Evolutionary conservation across 257 asterid genomes (phyloP).

Genomic region (Nicotiana undulata): DNA sequence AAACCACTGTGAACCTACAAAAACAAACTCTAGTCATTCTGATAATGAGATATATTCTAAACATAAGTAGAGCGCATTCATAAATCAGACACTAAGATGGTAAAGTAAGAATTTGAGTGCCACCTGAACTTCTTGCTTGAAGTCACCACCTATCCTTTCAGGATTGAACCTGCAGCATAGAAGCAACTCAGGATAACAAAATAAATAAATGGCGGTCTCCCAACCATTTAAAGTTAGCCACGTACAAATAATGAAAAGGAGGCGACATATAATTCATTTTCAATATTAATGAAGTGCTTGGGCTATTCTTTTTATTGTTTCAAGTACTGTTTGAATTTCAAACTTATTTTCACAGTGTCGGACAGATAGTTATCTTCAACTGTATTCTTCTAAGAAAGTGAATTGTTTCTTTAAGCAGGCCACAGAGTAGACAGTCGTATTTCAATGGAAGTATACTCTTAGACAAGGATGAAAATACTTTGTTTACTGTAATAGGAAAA

Average conservation of each 20-base stretch:
- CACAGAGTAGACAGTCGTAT: not conserved
- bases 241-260: not conserved
- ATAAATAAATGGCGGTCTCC: not conserved
- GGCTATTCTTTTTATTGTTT: not conserved
- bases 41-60: not conserved
- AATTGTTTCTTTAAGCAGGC: not conserved
- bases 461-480: not conserved
- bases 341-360: not conserved
- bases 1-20: slow-evolving; percentile 94
- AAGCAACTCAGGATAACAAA: slow-evolving; percentile 19
- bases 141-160: slow-evolving; percentile 94
- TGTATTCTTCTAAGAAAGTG: not conserved
- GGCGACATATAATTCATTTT: not conserved
- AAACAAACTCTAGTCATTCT: not conserved
- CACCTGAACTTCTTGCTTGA: slow-evolving; percentile 89
- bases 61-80: not conserved
- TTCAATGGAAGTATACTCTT: not conserved
- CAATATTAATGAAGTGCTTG: not conserved
- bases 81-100: not conserved
- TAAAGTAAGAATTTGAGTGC: not conserved
- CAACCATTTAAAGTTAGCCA: not conserved
- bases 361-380: not conserved
- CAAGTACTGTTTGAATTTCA: not conserved
- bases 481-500: not conserved
- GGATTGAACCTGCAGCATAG: slow-evolving; percentile 71